Base-by-base conservation (phyloP, 2,329 filamentous ascomycete species). In the Ophiostoma sp. region DNA sequence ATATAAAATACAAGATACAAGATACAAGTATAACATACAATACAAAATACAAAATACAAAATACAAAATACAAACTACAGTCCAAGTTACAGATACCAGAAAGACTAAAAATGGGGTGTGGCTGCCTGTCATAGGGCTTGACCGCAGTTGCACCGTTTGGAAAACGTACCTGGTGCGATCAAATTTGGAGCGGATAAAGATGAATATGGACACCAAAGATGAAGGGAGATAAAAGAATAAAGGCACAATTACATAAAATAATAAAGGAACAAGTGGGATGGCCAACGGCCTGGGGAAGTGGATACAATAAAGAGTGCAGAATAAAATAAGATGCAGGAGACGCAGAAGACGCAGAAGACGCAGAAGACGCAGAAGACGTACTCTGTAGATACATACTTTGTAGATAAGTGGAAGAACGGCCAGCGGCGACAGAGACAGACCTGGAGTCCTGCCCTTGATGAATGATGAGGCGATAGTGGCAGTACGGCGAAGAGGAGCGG, bases 211-310 rank as follows among this genome's bases (percentile, higher is more conserved):
- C 13, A 39, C 10, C 36, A 11, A 39, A 39, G 13, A 48, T 7
- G 17, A n/a, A 7, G 27, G 52, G 7, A 62, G 57, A 62, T 62
- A 17, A 33, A 27, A 33, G 8, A 62, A 17, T 1, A 67, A 54
- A 35, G 62, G 2, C 7, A 44, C 33, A 13, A 15, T 60, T 39
- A 54, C 1, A 6, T 17, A 8, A 52, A 44, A 13, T 23, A 66
- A 13, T n/a, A 36, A 23, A 20, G 20, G 52, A 23, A 31, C 54
- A 33, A 33, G 27, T 31, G 8, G 11, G 13, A 60, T 23, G 7
- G 39, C 39, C 39, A 60, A 33, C 57, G 57, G 57, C 27, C 57
- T 62, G 27, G 57, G 57, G 57, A 62, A 62, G 57, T 62, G 57
- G 57, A 62, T 33, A 62, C 35, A 33, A 35, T 17, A 10, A 54